Evolutionary conservation across 169 alveolate species (phyloP).

Genomic region (Babesia sp.): DNA sequence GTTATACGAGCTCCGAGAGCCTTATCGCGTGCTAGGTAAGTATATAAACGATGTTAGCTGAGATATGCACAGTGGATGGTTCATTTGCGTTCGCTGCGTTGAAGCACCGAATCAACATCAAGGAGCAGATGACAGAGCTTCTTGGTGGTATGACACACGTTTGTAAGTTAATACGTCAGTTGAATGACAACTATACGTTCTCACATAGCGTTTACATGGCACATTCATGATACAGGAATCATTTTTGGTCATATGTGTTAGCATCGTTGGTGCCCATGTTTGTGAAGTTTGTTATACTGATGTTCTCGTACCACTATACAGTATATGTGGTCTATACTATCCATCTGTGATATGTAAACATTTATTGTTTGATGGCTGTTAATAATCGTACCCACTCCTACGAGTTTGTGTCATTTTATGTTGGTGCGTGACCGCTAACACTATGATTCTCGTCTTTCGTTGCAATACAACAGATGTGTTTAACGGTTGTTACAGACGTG

Average conservation of each 20-base stretch:
- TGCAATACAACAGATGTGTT: background rate
- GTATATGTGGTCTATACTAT: no score
- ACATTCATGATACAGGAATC: no score
- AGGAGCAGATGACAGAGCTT: slow-evolving; percentile 43
- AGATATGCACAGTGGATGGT: slow-evolving; percentile 44
- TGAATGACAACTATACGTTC: no score
- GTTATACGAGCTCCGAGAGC: slow-evolving; percentile 51
- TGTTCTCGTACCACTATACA: no score
- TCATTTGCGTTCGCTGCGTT: slow-evolving; percentile 63
- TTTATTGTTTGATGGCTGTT: no score
- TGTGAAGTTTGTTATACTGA: no score
- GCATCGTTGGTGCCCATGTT: no score
- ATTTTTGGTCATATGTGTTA: no score
- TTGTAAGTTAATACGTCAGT: slow-evolving; percentile 24
- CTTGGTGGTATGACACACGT: slow-evolving; percentile 38
- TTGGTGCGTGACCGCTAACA: background rate
- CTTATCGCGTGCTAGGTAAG: slow-evolving; percentile 63
- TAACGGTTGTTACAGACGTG: slow-evolving; percentile 16
- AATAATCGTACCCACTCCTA: no score
- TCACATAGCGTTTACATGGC: no score
- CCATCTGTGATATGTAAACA: no score
- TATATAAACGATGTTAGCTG: background rate
- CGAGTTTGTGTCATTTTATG: no score
- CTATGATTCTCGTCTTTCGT: background rate
- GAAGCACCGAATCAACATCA: slow-evolving; percentile 43